Evolutionary conservation across 768 basidiomycete genomes (phyloP), one percentile per base, ranked within the genome.

Genomic region (Flagelloscypha sp.): DNA sequence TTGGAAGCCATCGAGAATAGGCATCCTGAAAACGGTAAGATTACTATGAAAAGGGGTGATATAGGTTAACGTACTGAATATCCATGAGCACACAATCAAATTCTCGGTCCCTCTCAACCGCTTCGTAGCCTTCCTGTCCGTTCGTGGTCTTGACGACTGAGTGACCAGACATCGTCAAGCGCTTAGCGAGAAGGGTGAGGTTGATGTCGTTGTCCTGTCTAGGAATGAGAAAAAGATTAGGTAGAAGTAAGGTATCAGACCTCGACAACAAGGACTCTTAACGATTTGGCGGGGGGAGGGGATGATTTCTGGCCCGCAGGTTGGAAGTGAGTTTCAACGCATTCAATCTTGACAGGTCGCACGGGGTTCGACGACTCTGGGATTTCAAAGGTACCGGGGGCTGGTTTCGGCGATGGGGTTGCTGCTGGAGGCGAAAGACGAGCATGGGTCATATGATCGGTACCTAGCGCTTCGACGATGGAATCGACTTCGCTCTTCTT

Each of bases 11-110:
- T 85, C 71, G 30, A 87, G 60, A 35, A 89, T 79, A 0, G 85
- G 84, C 83, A 85, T 86, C 50, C 80, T 85, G 43, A 11, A 17
- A 24, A 13, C 36, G 18, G 16, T 19, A 10, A 13, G 38, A 37
- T 16, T 29, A 21, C 17, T 12, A 36, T 13, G 17, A 16, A 11
- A 7, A 24, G 24, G 4, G 13, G 22, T 10, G 15, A 22, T 22
- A 18, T 15, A 31, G 13, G 12, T 24, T 24, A 2, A 62, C 77
- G 41, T 43, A 84, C 80, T 84, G 83, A 8, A 88, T 74, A 52
- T 88, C 85, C 87, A 88, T 92, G 30, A 92, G 60, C 11, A 88
- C 63, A 38, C 68, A 69, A 48, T 92, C 84, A 46, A 84, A 82
- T 3, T 68, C 61, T 24, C 63, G 60, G 50, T 85, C 82, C 1